A percentile compares a stretch with the other conserved stretches of the same genome.
Evolutionary conservation across 352 stramenopile species (phyloP).

Genomic region (Halophytophthora batemanensis): DNA sequence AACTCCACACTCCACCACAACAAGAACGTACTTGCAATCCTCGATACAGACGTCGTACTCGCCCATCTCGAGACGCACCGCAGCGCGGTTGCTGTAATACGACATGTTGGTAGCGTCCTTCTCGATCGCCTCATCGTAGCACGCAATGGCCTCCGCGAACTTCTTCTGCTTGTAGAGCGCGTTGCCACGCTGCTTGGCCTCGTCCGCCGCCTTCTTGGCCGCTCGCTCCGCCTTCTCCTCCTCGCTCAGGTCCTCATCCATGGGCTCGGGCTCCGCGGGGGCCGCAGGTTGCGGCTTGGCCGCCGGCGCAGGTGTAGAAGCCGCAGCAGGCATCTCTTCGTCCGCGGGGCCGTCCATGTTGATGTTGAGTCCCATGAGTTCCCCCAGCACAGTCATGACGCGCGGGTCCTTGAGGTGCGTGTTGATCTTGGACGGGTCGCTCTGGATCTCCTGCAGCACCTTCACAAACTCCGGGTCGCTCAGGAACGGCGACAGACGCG

Average conservation of each 20-base stretch:
- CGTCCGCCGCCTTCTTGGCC: conserved; percentile 72
- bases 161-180: conserved; percentile 97
- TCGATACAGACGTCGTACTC: conserved; percentile 94
- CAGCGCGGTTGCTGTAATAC: conserved; percentile 97
- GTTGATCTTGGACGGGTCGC: conserved; percentile 75
- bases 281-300: conserved; percentile 27
- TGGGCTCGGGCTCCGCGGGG: conserved; percentile 50
- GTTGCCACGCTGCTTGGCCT: conserved; percentile 95
- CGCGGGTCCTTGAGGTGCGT: conserved; percentile 77
- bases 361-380: conserved; percentile 80
- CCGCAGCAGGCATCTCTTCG: conserved; percentile 43
- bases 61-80: conserved; percentile 96
- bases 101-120: conserved; percentile 96
- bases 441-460: conserved; percentile 74
- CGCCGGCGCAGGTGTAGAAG: conserved; percentile 12
- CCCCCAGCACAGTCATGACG: conserved; percentile 84
- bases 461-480: conserved; percentile 91
- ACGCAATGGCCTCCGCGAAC: conserved; percentile 92
- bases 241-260: conserved; percentile 84
- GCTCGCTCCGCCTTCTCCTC: conserved; percentile 73
- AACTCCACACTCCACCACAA: conserved; percentile 2
- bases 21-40: conserved; percentile 79
- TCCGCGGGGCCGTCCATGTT: conserved; percentile 56
- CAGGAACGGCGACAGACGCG: conserved; percentile 84
- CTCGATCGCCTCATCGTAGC: conserved; percentile 96